Evolutionary conservation across 257 asterid species (phyloP).

Genomic region (Capsicum chinense): DNA sequence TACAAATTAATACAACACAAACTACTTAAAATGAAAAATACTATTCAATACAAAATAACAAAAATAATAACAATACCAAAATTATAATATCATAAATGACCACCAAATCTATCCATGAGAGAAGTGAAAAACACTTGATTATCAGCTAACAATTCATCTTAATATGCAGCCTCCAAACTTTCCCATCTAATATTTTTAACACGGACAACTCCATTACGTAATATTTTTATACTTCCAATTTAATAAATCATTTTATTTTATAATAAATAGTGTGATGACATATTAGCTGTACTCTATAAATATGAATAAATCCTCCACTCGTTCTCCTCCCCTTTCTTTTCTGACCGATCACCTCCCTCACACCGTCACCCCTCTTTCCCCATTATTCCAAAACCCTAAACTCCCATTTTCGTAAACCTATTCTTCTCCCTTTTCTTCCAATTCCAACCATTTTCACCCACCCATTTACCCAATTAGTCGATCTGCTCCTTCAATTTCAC

Average conservation of each 20-base stretch:
- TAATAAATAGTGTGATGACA: neutral
- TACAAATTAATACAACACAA: no score
- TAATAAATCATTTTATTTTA: no score
- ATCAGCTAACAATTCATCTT: no score
- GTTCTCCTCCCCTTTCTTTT: neutral
- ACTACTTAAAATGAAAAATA: no score
- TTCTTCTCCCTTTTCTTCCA: neutral
- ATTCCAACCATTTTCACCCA: neutral
- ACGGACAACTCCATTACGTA: neutral
- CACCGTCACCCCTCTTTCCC: neutral
- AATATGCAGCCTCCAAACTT: no score
- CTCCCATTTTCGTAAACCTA: neutral
- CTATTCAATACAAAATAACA: no score
- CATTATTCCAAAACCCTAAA: neutral
- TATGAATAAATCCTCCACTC: neutral
- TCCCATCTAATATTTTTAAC: neutral
- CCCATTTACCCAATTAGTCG: neutral
- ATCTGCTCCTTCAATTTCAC: neutral
- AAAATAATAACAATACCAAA: no score
- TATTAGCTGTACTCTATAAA: neutral
- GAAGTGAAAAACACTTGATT: no score
- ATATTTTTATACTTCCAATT: no score
- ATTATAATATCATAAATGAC: no score
- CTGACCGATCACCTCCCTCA: constrained; percentile 8
- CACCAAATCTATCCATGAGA: no score